phyloP scores from a whole-genome alignment of 2,329 filamentous ascomycete species.

The Alternaria sp. region DNA sequence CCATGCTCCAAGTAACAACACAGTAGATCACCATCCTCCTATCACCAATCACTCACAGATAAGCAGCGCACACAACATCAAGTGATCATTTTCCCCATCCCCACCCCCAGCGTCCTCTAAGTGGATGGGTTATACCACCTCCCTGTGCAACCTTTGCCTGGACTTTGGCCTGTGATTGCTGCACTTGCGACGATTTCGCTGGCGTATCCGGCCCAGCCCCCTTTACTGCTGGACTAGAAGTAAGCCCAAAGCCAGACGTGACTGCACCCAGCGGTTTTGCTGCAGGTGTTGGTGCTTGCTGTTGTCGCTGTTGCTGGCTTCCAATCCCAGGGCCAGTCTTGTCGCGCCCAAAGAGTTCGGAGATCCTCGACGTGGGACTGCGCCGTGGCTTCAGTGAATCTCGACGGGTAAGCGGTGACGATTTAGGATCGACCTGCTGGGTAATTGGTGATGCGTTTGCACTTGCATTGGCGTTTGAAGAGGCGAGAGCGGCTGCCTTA shows the following conservation, averaged over 20 bases:
- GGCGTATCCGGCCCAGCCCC: not conserved
- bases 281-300: not conserved
- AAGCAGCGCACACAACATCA: not conserved
- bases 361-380: not conserved
- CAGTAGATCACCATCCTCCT: no score
- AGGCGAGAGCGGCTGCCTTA: not conserved
- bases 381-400: conserved; percentile 1
- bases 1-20: not conserved
- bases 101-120: not conserved
- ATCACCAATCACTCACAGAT: no score
- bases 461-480: conserved; percentile 1
- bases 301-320: not conserved
- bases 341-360: not conserved
- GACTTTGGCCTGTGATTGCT: not conserved
- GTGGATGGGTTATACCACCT: not conserved
- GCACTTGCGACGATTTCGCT: not conserved
- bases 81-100: not conserved
- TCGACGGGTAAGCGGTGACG: not conserved
- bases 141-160: not conserved
- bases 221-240: not conserved
- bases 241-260: not conserved
- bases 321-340: not conserved
- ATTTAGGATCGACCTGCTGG: not conserved
- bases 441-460: not conserved
- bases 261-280: not conserved